Percentiles rank a stretch among this genome's conserved stretches.
Evolutionary conservation across 306 rosid genomes (phyloP).

Genomic region (Pterocarpus santalinus): DNA sequence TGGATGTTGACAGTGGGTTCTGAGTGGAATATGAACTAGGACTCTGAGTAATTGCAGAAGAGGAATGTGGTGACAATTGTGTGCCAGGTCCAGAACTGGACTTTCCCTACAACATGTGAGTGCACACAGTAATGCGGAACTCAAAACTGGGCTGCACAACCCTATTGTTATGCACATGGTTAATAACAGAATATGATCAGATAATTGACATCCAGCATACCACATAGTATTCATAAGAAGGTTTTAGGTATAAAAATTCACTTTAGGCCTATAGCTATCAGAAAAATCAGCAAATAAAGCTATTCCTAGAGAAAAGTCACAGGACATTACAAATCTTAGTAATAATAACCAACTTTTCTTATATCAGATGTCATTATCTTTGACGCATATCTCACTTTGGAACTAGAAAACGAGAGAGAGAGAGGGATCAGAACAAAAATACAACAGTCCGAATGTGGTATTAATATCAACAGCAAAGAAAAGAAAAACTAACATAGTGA

Average conservation of each 20-base stretch:
- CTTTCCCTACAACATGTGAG: slow-evolving; percentile 72
- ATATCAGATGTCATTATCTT: slow-evolving; percentile 5
- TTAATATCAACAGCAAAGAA: slow-evolving; percentile 11
- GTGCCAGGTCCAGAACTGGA: slow-evolving; percentile 56
- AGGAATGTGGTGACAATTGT: slow-evolving; percentile 66
- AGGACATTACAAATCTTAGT: slow-evolving; percentile 24
- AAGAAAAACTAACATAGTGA: slow-evolving; percentile 3
- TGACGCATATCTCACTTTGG: not conserved
- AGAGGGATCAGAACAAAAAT: not conserved
- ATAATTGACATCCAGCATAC: slow-evolving; percentile 16
- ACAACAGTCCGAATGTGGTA: not conserved
- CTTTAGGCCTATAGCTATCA: slow-evolving; percentile 9
- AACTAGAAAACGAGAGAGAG: not conserved
- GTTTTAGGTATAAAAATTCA: not conserved
- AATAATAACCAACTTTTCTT: slow-evolving; percentile 17
- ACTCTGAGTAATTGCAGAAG: slow-evolving; percentile 61
- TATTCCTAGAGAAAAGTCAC: not conserved
- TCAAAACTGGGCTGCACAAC: slow-evolving; percentile 19
- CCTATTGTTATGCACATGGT: slow-evolving; percentile 40
- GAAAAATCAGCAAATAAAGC: not conserved
- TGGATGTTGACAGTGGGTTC: slow-evolving; percentile 62
- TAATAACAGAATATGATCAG: slow-evolving; percentile 31
- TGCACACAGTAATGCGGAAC: slow-evolving; percentile 28
- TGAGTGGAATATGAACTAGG: slow-evolving; percentile 61
- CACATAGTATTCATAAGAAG: slow-evolving; percentile 13